Evolutionary conservation across 345 rosid species (phyloP).

Genomic region (Dovyalis caffra): DNA sequence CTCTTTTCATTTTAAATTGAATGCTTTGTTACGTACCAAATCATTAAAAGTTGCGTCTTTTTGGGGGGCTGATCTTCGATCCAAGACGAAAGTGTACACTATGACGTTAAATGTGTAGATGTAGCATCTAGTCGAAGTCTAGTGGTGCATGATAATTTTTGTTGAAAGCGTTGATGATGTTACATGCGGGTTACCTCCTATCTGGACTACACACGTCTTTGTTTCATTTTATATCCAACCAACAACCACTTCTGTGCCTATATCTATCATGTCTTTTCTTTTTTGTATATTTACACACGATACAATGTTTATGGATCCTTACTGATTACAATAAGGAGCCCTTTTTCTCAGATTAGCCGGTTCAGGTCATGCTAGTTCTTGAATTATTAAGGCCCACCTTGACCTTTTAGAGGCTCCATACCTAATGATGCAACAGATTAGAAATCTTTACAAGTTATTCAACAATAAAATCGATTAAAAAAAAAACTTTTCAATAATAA

Average conservation of each 20-base stretch:
- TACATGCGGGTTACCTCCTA: background rate
- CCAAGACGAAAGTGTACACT: background rate
- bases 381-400: too few species aligned
- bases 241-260: background rate
- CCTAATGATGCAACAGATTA: too few species aligned
- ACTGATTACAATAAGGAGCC: too few species aligned
- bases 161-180: background rate
- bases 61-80: background rate
- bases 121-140: too few species aligned
- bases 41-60: background rate
- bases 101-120: background rate
- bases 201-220: constrained; percentile 1
- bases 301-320: background rate
- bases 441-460: too few species aligned
- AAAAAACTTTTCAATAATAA: too few species aligned
- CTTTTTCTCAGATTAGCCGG: too few species aligned
- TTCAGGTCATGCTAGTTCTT: too few species aligned
- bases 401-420: too few species aligned
- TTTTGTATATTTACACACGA: too few species aligned
- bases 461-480: too few species aligned
- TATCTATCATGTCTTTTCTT: background rate
- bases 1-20: background rate
- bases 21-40: background rate
- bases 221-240: background rate
- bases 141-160: background rate